Conservation (phyloP, 768 basidiomycete species). For the Suillus spraguei region DNA sequence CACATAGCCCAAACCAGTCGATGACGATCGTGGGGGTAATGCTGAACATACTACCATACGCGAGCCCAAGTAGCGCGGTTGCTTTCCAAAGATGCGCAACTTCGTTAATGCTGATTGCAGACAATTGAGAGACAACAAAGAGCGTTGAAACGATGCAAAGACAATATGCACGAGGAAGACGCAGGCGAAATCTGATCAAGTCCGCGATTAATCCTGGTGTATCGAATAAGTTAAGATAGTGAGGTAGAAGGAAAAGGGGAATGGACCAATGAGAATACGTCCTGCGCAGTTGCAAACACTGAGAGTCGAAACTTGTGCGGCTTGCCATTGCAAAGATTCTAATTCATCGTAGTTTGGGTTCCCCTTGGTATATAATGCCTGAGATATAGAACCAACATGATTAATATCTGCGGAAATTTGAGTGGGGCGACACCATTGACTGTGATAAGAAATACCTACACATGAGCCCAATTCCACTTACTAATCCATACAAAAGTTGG, state of each 20-base stretch:
- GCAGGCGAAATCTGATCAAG: conserved; percentile 54
- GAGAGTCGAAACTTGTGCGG: conserved; percentile 80
- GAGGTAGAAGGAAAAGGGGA: not conserved
- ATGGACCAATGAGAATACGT: conserved; percentile 70
- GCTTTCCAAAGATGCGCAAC: conserved; percentile 64
- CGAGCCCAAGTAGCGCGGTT: conserved; percentile 39
- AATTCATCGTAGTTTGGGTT: conserved; percentile 66
- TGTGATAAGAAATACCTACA: conserved; percentile 43
- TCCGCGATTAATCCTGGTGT: conserved; percentile 69
- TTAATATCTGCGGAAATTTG: conserved; percentile 62
- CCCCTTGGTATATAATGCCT: conserved; percentile 64
- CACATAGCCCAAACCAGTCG: conserved; percentile 90
- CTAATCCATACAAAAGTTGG: conserved; percentile 33
- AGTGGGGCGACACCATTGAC: conserved; percentile 10
- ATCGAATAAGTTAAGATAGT: not conserved
- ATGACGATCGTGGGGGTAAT: conserved; percentile 74
- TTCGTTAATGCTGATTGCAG: conserved; percentile 54
- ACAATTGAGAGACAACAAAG: conserved; percentile 74
- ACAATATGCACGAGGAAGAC: conserved; percentile 67
- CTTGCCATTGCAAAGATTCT: conserved; percentile 74
- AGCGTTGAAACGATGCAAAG: conserved; percentile 65
- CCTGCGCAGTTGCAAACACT: conserved; percentile 83
- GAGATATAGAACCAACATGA: conserved; percentile 81
- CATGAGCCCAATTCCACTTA: conserved; percentile 78
- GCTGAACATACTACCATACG: conserved; percentile 76